These are phyloP conservation scores for Volvariella volvacea DNA, from an alignment of 1,284 basidiomycete species.

Conservation along the genomic window DNA sequence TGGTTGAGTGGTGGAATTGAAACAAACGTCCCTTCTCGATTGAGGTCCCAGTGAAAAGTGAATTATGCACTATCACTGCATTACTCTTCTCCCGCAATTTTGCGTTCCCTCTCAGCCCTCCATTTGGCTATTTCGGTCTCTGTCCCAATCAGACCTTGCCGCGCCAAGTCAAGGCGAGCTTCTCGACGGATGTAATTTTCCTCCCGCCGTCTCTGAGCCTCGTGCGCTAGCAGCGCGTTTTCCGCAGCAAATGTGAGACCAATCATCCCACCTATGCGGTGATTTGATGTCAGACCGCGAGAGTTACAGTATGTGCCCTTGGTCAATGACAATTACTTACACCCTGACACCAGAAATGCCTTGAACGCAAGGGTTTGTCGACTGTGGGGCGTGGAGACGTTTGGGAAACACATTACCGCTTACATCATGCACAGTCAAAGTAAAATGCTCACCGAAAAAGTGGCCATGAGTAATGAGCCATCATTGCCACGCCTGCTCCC, in stretches of 20 bases:
- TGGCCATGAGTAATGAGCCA: slow-evolving; percentile 77
- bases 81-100: not conserved
- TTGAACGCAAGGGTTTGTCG: slow-evolving; percentile 80
- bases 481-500: slow-evolving; percentile 53
- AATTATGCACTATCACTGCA: not conserved
- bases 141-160: slow-evolving; percentile 70
- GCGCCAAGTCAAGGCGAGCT: slow-evolving; percentile 69
- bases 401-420: not conserved
- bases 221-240: slow-evolving; percentile 65
- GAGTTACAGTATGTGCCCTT: too few relatives aligned
- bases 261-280: slow-evolving; percentile 38
- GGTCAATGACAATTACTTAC: slow-evolving; percentile 21
- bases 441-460: slow-evolving; percentile 53
- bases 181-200: slow-evolving; percentile 68
- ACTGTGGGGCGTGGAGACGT: slow-evolving; percentile 26
- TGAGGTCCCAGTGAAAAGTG: too few relatives aligned
- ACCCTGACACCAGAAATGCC: slow-evolving; percentile 60
- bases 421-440: not conserved
- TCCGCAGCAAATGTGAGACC: slow-evolving; percentile 76
- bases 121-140: slow-evolving; percentile 81
- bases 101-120: slow-evolving; percentile 41
- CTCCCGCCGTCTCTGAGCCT: slow-evolving; percentile 53
- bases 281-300: slow-evolving; percentile 5
- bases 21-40: too few relatives aligned
- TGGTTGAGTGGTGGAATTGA: too few relatives aligned